Evolutionary conservation across 805 yeast genomes (phyloP), one percentile per base, ranked within the genome.

Genomic region (Hanseniaspora valbyensis): DNA sequence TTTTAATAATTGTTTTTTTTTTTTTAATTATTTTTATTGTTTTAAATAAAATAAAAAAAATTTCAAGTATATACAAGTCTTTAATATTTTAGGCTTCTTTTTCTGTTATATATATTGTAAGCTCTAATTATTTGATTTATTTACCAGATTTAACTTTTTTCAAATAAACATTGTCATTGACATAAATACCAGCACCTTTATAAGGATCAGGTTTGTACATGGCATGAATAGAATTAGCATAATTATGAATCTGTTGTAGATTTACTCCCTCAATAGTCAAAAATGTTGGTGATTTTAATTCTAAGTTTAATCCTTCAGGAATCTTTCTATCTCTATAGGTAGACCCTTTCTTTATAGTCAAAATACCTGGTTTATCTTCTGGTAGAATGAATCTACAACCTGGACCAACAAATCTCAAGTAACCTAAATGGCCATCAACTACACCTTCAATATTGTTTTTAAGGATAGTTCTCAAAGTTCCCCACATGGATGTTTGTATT

Each of bases 201-300:
- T 92, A 92, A 36, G 96, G 96, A 70, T 92, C 99, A 42, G 99
- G 99, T 54, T 95, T 95, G 64, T 85, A 86, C 72, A 78, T 78
- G 59, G 77, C 77, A 66, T 97, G 81, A 56, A 92, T 73, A 52
- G 78, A 77, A 14, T 95, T 95, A 18, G 97, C 98, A 67, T 85
- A 87, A 50, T 81, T 73, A 61, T 78, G 82, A 44, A 92, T 89
- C 62, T 81, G 81, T 66, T 89, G 95, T 66, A 86, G 84, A 66
- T 90, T 82, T 40, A 80, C 69, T 25, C 98, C 97, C 68, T 86
- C 95, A 24, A 92, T 69, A 52, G 90, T 73, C 49, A 92, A 66
- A 57, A 95, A 75, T 6, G 95, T 85, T 14, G 96, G 95, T 6
- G 80, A 75, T 16, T 97, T 97, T 13, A 83, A 76, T 3, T 75